Percentiles rank a stretch among this genome's conserved stretches.
Evolutionary conservation across 164 flowering plant genomes (phyloP).

Genomic region (Umbellularia californica): DNA sequence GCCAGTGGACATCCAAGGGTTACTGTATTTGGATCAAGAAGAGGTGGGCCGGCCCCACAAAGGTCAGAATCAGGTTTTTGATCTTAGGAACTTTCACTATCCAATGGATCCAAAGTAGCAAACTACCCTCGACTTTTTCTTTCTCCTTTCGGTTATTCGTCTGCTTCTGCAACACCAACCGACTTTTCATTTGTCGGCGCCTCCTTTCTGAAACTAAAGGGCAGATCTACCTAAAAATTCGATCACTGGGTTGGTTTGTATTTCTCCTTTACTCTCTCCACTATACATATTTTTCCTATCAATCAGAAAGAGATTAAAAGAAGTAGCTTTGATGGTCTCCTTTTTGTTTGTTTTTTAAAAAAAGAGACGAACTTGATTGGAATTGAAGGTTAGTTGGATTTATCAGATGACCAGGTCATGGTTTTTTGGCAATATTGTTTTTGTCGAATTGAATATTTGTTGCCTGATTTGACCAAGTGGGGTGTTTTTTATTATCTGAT

Average conservation of each 20-base stretch:
- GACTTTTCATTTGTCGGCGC: slow-evolving; percentile 6
- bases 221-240: background rate
- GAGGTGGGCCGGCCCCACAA: too few species aligned
- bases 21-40: too few species aligned
- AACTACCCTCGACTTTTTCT: too few species aligned
- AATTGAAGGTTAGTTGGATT: background rate
- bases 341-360: background rate
- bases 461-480: background rate
- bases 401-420: slow-evolving; percentile 3
- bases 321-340: background rate
- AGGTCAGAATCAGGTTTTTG: too few species aligned
- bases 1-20: too few species aligned
- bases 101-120: too few species aligned
- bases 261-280: background rate
- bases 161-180: background rate
- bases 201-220: slow-evolving; percentile 7
- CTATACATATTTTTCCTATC: background rate
- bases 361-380: background rate
- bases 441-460: background rate
- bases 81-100: too few species aligned
- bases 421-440: background rate
- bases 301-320: background rate
- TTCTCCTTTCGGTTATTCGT: slow-evolving; percentile 7
- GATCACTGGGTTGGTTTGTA: slow-evolving; percentile 7
- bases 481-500: background rate